Base-by-base conservation (phyloP, 1,284 basidiomycete species). In the Trametes hirsuta region DNA sequence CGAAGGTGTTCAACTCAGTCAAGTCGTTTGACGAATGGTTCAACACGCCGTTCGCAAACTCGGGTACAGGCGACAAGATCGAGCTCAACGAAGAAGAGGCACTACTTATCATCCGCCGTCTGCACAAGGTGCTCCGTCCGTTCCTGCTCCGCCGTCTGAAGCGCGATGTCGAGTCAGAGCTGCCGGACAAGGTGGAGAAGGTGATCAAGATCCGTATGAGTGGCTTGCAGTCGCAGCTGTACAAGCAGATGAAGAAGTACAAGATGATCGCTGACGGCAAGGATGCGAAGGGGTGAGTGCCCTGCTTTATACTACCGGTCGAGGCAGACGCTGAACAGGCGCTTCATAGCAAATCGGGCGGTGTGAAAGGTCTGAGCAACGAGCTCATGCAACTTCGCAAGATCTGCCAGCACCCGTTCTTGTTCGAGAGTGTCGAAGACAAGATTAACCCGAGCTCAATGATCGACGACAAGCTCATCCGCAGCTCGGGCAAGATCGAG, bases 21-120 rank as follows among this genome's bases (percentile, higher is more conserved):
- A 98, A 98, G 76, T 97, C 95, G 47, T 99, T 99, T 73, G 97
- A 99, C 72, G 97, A 99, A 74, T 99, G 97, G 97, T 99, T 99
- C 84, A 99, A 99, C 79, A 98, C 97, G 2, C 97, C 97, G 0
- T 99, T 99, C 69, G 97, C 97, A 64, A 98, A 97, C 77, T 95
- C 96, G 15, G 97, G 97, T 37, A 90, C 91, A 0, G 90, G 91
- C 21, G 97, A 99, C 77, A 97, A 97, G 84, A 98, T 99, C 75
- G 95, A 98, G 82, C 78, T 99, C 80, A 98, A 97, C 79, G 97
- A 99, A 91, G 97, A 99, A 92, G 97, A 99, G 81, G 93, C 95
- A 2, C 82, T 99, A 53, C 90, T 99, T 57, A 95, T 99, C 71
- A 97, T 99, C 75, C 91, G 96, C 67, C 96, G 97, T 75, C 78